Evolutionary conservation across 352 stramenopile genomes (phyloP).

Genomic region (Pythium coloratum): DNA sequence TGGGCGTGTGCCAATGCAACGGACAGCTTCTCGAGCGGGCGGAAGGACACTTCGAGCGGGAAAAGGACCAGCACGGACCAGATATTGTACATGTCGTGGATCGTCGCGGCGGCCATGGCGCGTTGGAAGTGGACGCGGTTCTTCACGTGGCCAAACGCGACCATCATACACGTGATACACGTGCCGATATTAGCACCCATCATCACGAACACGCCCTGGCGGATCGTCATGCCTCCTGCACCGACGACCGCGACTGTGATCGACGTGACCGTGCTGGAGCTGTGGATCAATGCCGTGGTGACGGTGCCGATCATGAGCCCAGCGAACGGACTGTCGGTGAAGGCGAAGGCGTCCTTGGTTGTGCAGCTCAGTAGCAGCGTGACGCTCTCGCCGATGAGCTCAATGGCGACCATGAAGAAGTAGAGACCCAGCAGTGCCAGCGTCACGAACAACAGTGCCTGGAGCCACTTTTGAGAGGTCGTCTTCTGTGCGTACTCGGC

Average conservation of each 20-base stretch:
- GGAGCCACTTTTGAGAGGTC: neutral
- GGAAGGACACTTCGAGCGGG: conserved; percentile 39
- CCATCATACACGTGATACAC: conserved; percentile 73
- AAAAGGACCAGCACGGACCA: conserved; percentile 47
- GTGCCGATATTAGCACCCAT: conserved; percentile 85
- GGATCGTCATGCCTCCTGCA: conserved; percentile 44
- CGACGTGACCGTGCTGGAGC: conserved; percentile 47
- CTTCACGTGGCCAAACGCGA: conserved; percentile 71
- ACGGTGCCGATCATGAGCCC: conserved; percentile 82
- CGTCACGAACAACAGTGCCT: conserved; percentile 12
- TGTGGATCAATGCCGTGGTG: conserved; percentile 60
- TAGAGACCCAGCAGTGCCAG: conserved; percentile 61
- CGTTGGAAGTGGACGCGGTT: conserved; percentile 44
- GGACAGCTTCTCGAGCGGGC: conserved; percentile 39
- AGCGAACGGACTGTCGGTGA: conserved; percentile 71
- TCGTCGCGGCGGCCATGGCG: conserved; percentile 27
- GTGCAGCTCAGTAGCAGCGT: conserved; percentile 69
- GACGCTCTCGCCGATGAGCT: conserved; percentile 73
- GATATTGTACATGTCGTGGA: conserved; percentile 67
- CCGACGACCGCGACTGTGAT: conserved; percentile 48
- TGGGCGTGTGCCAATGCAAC: conserved; percentile 15
- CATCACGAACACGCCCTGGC: conserved; percentile 72
- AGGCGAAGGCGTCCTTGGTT: conserved; percentile 67
- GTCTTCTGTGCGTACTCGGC: conserved; percentile 22
- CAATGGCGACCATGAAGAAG: conserved; percentile 82